phyloP scores from a whole-genome alignment of 1,284 basidiomycete genomes.

The Fomitopsis palustris region DNA sequence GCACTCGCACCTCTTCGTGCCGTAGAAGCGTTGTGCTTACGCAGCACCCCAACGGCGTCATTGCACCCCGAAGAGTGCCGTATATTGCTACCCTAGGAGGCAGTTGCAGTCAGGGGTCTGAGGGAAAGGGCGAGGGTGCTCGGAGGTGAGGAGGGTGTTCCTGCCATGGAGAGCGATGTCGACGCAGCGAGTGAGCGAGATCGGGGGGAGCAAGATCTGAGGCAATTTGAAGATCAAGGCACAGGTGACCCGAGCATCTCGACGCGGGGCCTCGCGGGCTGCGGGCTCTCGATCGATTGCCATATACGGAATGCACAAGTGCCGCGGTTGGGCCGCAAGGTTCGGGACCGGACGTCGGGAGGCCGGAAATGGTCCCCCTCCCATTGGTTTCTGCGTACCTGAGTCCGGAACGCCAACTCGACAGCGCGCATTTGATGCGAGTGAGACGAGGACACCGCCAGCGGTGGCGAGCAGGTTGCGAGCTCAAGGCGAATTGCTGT shows the following conservation, averaged over 20 bases:
- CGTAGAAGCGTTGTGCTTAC: constrained; percentile 3
- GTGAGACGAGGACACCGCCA: not conserved
- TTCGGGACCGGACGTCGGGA: not conserved
- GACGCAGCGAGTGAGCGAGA: not conserved
- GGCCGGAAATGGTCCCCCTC: not conserved
- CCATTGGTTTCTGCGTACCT: not conserved
- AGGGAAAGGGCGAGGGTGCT: not conserved
- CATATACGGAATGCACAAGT: not conserved
- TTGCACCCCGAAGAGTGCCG: not conserved
- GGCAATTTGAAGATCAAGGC: constrained; percentile 1
- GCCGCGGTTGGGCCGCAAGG: not conserved
- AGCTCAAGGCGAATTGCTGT: not conserved
- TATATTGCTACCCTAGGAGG: not conserved
- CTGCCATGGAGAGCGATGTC: not conserved
- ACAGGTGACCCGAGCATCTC: not conserved
- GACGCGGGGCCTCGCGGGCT: not conserved
- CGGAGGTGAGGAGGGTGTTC: not conserved
- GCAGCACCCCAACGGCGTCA: not conserved
- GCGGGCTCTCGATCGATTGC: not conserved
- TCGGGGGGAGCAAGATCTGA: not conserved
- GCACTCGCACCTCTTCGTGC: not conserved
- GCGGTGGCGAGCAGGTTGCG: not conserved
- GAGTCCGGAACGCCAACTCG: not conserved
- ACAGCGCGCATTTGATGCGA: not conserved
- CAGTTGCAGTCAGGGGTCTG: not conserved